These are phyloP conservation scores for Linderniella brevidens DNA, from an alignment of 257 asterid species.

Conservation along the genomic window DNA sequence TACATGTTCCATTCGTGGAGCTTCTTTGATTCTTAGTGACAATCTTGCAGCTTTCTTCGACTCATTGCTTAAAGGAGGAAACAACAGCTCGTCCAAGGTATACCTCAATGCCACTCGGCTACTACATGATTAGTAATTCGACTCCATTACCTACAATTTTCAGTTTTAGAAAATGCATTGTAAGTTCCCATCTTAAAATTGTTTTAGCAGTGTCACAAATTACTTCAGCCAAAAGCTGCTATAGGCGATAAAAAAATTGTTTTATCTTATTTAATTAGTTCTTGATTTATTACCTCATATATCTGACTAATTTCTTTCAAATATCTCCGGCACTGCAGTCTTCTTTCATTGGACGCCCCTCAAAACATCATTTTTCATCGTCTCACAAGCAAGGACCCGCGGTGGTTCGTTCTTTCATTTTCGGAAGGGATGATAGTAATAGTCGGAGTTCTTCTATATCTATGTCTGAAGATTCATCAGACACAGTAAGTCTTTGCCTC, in stretches of 20 bases:
- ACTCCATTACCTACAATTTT: background rate
- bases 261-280: background rate
- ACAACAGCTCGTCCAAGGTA: conserved; percentile 53
- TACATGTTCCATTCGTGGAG: conserved; percentile 6
- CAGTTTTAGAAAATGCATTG: background rate
- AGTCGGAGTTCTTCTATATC: conserved; percentile 67
- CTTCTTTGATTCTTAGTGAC: conserved; percentile 11
- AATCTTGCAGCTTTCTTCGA: conserved; percentile 64
- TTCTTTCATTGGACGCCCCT: conserved; percentile 64
- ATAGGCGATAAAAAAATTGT: background rate
- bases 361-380: conserved; percentile 38
- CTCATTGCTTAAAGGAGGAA: conserved; percentile 45
- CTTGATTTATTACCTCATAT: background rate
- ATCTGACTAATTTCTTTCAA: background rate
- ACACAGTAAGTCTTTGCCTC: conserved; percentile 28
- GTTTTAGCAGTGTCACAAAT: too few relatives aligned
- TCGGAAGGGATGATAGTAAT: conserved; percentile 86
- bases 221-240: too few relatives aligned
- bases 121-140: background rate
- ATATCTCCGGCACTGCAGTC: conserved; percentile 33
- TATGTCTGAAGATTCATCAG: conserved; percentile 46
- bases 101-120: background rate
- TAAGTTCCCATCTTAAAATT: background rate
- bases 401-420: conserved; percentile 55
- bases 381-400: conserved; percentile 57